Evolutionary conservation across 2,329 filamentous ascomycete species (phyloP), one percentile per base, ranked within the genome.

Genomic region (Lasiodiplodia sp.): DNA sequence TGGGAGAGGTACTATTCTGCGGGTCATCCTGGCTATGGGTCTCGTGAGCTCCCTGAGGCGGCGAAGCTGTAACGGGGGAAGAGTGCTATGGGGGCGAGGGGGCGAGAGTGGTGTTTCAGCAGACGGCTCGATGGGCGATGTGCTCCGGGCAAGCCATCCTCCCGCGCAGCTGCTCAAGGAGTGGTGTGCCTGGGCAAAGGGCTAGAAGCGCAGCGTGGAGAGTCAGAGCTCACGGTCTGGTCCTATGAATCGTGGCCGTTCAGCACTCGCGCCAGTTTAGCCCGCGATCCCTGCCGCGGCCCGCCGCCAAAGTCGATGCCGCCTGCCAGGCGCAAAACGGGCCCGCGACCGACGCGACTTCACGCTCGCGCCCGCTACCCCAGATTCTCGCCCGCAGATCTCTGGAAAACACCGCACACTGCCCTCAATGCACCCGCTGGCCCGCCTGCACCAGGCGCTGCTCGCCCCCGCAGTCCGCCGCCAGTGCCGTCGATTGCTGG

Each of bases 1-100:
- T 25, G 47, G 40, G 47, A 47, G 63, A 70, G 76, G 18, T 73
- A 79, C 79, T 69, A 81, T 79, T 67, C 79, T 76, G 71, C 79
- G 77, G 67, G 79, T 79, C 79, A 81, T 81, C 71, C 65, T 75
- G 66, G 51, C 44, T 52, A 60, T 23, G 44, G 56, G 52, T 64
- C 60, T 56, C n/a, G 56, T 55, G 66, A 55, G 65, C 65, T 58
- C 60, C 60, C 47, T 51, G 38, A 60, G 25, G 44, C 58, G 65
- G 65, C 53, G 64, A 37, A 47, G 64, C 40, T 52, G 37, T 18
- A 16, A 38, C n/a, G 28, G 23, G 23, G 49, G 25, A 47, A 57
- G 55, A n/a, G 53, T 28, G 53, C 31, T 40, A 40, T n/a, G 40
- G 28, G 65, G 47, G 55, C 55, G 55, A 52, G 60, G 31, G 44